Evolutionary conservation across 345 rosid genomes (phyloP).

Genomic region (Kandelia obovata): DNA sequence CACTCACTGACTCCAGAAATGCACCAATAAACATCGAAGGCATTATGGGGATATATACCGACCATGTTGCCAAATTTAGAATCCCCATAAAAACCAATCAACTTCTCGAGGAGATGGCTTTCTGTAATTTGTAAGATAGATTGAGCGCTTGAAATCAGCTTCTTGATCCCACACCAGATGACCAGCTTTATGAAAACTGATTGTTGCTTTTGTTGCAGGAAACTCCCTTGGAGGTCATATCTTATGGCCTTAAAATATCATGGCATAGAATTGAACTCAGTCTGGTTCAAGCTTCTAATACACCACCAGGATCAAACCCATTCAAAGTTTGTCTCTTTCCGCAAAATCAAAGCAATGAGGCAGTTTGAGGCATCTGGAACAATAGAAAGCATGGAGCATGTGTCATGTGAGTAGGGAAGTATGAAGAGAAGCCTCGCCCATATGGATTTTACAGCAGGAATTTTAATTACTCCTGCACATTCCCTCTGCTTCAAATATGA

Average conservation of each 20-base stretch:
- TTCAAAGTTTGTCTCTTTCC: conserved; percentile 78
- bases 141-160: too few relatives aligned
- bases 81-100: too few relatives aligned
- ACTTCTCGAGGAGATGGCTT: too few relatives aligned
- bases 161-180: too few relatives aligned
- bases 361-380: conserved; percentile 46
- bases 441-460: conserved; percentile 65
- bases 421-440: conserved; percentile 96
- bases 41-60: too few relatives aligned
- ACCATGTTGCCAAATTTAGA: too few relatives aligned
- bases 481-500: conserved; percentile 90
- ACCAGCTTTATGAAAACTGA: too few relatives aligned
- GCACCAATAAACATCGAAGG: too few relatives aligned
- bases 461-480: conserved; percentile 95
- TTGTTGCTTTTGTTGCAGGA: too few relatives aligned
- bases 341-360: conserved; percentile 79
- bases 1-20: too few relatives aligned
- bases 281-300: neutral
- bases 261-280: neutral
- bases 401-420: conserved; percentile 71
- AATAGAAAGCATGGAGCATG: conserved; percentile 73
- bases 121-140: too few relatives aligned
- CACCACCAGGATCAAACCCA: conserved; percentile 37
- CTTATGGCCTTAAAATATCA: neutral
- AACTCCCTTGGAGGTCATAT: too few relatives aligned